Base-by-base conservation (phyloP, 1,284 basidiomycete genomes). In the Phenoliferia sp. region DNA sequence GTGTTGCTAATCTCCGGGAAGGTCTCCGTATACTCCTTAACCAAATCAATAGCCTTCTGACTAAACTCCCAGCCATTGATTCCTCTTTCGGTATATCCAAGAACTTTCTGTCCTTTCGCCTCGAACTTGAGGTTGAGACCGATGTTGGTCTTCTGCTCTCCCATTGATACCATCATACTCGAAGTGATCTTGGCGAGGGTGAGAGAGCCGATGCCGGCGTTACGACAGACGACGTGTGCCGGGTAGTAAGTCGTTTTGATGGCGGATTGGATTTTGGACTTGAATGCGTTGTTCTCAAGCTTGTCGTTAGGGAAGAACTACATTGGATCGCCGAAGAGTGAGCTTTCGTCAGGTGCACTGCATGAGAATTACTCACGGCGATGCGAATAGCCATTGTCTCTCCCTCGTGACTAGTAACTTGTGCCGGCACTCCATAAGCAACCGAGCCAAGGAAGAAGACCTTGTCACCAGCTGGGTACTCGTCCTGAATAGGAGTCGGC, bases 41-140 rank as follows among this genome's bases (percentile, higher is more conserved):
- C 85, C 7, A 98, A 84, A 50, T 88, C 84, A 44, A 94, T 81
- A 0, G 94, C 88, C 77, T 89, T 90, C 71, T 93, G 86, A 73
- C 92, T 96, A 78, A 90, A 99, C 79, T 99, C 95, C 96, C 96
- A 99, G 55, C 87, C 85, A 22, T 86, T 82, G 22, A 87, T 88
- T 34, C 88, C 86, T 80, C 96, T 95, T 72, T 87, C 85, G 32
- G 94, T 90, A 79, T 96, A 98, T 68, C 92, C 92, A 44, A 98
- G 84, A 2, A 99, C 96, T 80, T 99, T 99, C 75, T 94, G 80
- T n/a, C 88, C 86, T 81, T 96, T 97, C 29, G 87, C 91, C 78
- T 99, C 96, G 70, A 98, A 99, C 79, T 99, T 99, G 75, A 99
- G 85, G 76, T 90, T 91, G 29, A 99, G 84, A 4, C 96, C 96